A percentile compares a stretch with the other conserved stretches of the same genome.
phyloP scores from a whole-genome alignment of 257 asterid species.

The Phtheirospermum japonicum region DNA sequence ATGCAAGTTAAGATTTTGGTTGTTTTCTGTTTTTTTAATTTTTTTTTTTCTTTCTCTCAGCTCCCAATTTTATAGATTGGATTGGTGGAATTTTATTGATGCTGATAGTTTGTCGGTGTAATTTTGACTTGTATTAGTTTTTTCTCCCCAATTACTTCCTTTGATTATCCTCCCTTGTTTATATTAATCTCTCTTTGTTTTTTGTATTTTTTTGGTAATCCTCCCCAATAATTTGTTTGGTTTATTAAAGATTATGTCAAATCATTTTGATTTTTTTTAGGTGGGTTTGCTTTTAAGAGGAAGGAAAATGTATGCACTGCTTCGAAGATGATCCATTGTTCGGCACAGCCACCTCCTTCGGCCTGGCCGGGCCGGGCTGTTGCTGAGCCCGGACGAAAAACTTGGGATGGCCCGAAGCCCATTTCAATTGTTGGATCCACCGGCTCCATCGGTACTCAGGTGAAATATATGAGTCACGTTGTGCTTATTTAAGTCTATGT shows the following conservation, averaged over 20 bases:
- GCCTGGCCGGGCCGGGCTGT: conserved; percentile 98
- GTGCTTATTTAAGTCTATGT: conserved; percentile 19
- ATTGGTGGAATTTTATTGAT: too few relatives aligned
- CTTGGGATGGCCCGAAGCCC: conserved; percentile 96
- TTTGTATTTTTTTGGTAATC: background rate
- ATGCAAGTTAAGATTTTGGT: conserved; percentile 14
- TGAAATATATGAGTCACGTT: conserved; percentile 24
- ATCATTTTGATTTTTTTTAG: conserved; percentile 38
- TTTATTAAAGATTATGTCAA: conserved; percentile 1
- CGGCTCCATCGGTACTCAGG: conserved; percentile 99
- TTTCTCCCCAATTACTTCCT: background rate
- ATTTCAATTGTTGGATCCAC: conserved; percentile 94
- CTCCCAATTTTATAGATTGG: conserved; percentile 17
- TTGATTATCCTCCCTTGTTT: background rate
- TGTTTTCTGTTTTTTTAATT: too few relatives aligned
- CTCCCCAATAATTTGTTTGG: background rate
- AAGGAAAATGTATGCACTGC: conserved; percentile 47
- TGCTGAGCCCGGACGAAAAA: conserved; percentile 53
- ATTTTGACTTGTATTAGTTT: conserved; percentile 23
- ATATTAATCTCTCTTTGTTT: conserved; percentile 13
- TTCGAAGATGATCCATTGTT: conserved; percentile 63
- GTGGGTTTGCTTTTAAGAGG: conserved; percentile 60
- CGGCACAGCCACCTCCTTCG: conserved; percentile 69
- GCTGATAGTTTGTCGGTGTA: conserved; percentile 15
- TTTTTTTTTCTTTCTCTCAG: background rate